Conservation (phyloP, 345 rosid genomes). For the Nasturtium officinale region DNA sequence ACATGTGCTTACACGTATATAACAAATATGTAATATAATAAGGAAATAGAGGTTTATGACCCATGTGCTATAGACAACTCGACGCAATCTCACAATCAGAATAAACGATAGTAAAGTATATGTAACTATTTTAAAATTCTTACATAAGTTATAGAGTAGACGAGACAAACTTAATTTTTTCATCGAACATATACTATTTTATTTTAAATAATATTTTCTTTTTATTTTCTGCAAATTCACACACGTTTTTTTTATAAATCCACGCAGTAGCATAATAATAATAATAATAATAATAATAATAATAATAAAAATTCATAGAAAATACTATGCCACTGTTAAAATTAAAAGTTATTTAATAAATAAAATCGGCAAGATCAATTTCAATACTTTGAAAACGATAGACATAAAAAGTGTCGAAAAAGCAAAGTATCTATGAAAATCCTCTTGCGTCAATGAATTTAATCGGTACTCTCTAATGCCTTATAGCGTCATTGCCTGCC, state of each 20-base stretch:
- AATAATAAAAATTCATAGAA: background rate
- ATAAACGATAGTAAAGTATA: background rate
- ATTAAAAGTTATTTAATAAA: background rate
- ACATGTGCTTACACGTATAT: slow-evolving; percentile 20
- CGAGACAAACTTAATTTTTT: background rate
- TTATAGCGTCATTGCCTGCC: slow-evolving; percentile 34
- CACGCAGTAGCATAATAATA: background rate
- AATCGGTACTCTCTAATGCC: slow-evolving; percentile 30
- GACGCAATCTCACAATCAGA: slow-evolving; percentile 28
- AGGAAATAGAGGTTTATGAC: slow-evolving; percentile 24
- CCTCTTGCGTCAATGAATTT: slow-evolving; percentile 27
- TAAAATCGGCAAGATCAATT: background rate
- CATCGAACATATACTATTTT: background rate
- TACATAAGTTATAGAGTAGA: background rate
- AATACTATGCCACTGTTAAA: background rate
- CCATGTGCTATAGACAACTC: slow-evolving; percentile 45
- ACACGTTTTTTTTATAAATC: background rate
- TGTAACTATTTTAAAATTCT: background rate
- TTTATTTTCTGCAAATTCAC: background rate
- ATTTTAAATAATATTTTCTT: background rate
- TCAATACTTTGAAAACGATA: slow-evolving; percentile 15
- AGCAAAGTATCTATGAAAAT: slow-evolving; percentile 20
- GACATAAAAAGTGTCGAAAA: slow-evolving; percentile 20
- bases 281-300: background rate
- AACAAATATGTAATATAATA: slow-evolving; percentile 24